These are phyloP conservation scores for Calonectria henricotiae DNA, from an alignment of 2,329 filamentous ascomycete species.

Conservation along the genomic window DNA sequence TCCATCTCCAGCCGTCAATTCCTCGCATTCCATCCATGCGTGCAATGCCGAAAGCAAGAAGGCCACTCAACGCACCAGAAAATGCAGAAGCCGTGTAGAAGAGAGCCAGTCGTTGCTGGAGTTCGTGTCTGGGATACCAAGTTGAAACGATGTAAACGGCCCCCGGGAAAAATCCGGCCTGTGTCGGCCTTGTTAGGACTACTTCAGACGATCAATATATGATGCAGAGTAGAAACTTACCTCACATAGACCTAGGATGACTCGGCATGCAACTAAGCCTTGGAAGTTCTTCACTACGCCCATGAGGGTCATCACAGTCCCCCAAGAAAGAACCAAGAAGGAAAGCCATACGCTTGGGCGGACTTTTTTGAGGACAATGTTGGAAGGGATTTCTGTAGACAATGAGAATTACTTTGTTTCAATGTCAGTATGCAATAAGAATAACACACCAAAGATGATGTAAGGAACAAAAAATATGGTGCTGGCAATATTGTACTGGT, in stretches of 20 bases:
- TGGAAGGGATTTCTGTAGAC: slow-evolving; percentile 58
- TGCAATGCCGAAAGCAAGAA: slow-evolving; percentile 63
- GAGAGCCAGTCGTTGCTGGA: slow-evolving; percentile 53
- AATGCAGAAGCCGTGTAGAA: slow-evolving; percentile 58
- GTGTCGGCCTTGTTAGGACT: background rate
- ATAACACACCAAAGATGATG: slow-evolving; percentile 55
- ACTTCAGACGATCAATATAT: background rate
- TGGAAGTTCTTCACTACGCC: slow-evolving; percentile 65
- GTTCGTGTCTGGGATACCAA: slow-evolving; percentile 55
- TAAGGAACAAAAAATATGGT: slow-evolving; percentile 74
- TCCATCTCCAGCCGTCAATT: slow-evolving; percentile 67
- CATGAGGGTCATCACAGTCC: slow-evolving; percentile 62
- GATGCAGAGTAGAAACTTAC: background rate
- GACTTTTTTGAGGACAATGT: slow-evolving; percentile 57
- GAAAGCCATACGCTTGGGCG: slow-evolving; percentile 58
- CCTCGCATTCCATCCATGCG: slow-evolving; percentile 63
- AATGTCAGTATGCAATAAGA: background rate
- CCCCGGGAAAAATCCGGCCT: slow-evolving; percentile 61
- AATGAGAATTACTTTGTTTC: slow-evolving; percentile 23
- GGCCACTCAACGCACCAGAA: slow-evolving; percentile 63
- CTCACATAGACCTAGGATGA: slow-evolving; percentile 58
- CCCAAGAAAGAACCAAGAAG: slow-evolving; percentile 60
- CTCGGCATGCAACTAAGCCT: slow-evolving; percentile 63
- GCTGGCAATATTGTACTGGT: slow-evolving; percentile 68
- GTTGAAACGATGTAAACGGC: slow-evolving; percentile 52